Conservation (phyloP, 768 basidiomycete genomes). For the Naganishia randhawae region DNA sequence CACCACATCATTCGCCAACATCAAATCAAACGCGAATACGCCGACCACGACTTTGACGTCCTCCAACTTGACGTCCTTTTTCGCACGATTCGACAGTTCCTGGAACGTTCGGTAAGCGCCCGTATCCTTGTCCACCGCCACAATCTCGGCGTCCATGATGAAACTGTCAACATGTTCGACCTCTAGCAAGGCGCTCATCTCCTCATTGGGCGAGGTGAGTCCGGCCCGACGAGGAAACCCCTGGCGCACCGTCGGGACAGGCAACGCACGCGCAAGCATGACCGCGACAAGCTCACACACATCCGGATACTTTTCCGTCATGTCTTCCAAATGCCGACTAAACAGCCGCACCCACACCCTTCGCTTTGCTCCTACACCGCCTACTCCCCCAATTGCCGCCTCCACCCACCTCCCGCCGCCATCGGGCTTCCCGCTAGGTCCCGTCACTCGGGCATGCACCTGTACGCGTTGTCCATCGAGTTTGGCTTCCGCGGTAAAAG, state of each 20-base stretch:
- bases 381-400: slow-evolving; percentile 33
- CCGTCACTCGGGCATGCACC: slow-evolving; percentile 50
- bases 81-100: slow-evolving; percentile 75
- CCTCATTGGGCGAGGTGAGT: slow-evolving; percentile 31
- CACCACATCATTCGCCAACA: slow-evolving; percentile 78
- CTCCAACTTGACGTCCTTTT: slow-evolving; percentile 71
- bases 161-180: slow-evolving; percentile 37
- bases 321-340: slow-evolving; percentile 78
- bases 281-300: slow-evolving; percentile 60
- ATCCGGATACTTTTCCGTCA: slow-evolving; percentile 92
- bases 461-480: slow-evolving; percentile 65
- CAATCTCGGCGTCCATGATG: slow-evolving; percentile 76
- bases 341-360: slow-evolving; percentile 64
- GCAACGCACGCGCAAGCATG: slow-evolving; percentile 54
- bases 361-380: slow-evolving; percentile 17
- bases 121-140: slow-evolving; percentile 67
- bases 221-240: slow-evolving; percentile 31
- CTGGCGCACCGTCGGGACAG: slow-evolving; percentile 12
- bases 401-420: slow-evolving; percentile 53
- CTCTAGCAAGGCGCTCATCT: slow-evolving; percentile 36
- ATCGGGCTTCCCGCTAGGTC: slow-evolving; percentile 57
- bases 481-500: slow-evolving; percentile 84
- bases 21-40: slow-evolving; percentile 83
- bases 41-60: slow-evolving; percentile 75
- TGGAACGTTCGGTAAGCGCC: slow-evolving; percentile 75